Base-by-base conservation (phyloP, 2,329 filamentous ascomycete genomes). In the Curvularia spicifera region DNA sequence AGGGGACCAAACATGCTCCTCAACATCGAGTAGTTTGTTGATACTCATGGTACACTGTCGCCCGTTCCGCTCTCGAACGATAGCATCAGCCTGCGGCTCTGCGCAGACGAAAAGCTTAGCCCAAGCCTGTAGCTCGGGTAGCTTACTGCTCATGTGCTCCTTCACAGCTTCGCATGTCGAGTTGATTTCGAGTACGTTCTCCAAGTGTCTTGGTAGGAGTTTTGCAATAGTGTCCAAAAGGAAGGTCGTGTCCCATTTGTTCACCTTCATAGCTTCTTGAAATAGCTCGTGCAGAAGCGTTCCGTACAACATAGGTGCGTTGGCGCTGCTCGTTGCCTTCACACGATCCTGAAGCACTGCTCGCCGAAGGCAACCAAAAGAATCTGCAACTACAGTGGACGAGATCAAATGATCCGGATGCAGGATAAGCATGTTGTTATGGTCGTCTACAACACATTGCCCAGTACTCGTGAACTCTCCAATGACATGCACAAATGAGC, bases 1-100 rank as follows among this genome's bases (percentile, higher is more conserved):
- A 0, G 95, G 95, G 6, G 94, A 98, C 95, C 95, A 99, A 28
- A 99, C 88, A 72, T 98, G 95, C 76, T 99, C 95, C 75, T 99
- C 95, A 9, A 99, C 91, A 72, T 98, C 95, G 13, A 99, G 88
- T 28, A 99, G 82, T 73, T 98, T 99, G 70, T 89, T 96, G 66
- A 99, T 88, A 66, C 91, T 93, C 84, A 98, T 89, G 56, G 84
- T 89, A 10, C 89, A 86, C 65, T 88, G 89, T 52, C 89, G 86
- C 40, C 89, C 90, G 71, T 93, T 89, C 46, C 91, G 86, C 64
- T 93, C 92, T 65, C 91, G 89, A 24, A 96, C 89, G 40, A 91
- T 74, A 2, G 92, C 93, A 64, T 89, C 86, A 4, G 83, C 88
- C 73, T 85, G 87, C 29, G 93, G 92, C 55, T 85, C 82, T 3